phyloP scores from a whole-genome alignment of 2,329 filamentous ascomycete genomes.

The Zelopaecilomyces penicillatus region DNA sequence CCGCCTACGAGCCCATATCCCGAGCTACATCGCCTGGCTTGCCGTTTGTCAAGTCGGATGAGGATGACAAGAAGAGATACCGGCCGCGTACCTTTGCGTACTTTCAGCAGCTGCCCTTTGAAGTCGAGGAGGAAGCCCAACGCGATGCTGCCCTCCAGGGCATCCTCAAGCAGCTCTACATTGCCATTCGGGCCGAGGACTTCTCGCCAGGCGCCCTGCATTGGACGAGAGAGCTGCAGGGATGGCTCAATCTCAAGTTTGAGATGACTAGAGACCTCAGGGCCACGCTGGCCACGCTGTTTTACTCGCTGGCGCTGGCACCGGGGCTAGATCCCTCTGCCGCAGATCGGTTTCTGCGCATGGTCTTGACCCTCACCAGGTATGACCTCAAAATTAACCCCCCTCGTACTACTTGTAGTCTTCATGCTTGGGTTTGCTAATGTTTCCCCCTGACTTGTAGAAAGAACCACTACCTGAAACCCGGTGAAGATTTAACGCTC shows the following conservation, averaged over 20 bases:
- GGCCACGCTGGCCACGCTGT: slow-evolving; percentile 77
- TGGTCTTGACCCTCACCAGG: slow-evolving; percentile 96
- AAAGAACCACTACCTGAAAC: slow-evolving; percentile 91
- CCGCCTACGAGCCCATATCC: slow-evolving; percentile 61
- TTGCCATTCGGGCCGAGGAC: slow-evolving; percentile 84
- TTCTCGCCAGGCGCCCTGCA: slow-evolving; percentile 89
- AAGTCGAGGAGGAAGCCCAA: slow-evolving; percentile 70
- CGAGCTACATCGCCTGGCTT: slow-evolving; percentile 77
- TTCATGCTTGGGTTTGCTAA: slow-evolving; percentile 1
- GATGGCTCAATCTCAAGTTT: slow-evolving; percentile 95
- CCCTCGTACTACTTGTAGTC: slow-evolving; percentile 1
- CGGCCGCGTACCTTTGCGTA: slow-evolving; percentile 91
- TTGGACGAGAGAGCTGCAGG: slow-evolving; percentile 93
- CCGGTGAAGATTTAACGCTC: slow-evolving; percentile 78
- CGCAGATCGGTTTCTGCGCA: slow-evolving; percentile 86
- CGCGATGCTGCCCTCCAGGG: slow-evolving; percentile 72
- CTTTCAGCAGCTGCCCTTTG: slow-evolving; percentile 80
- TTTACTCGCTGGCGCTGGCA: slow-evolving; percentile 87
- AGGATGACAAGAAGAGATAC: slow-evolving; percentile 55
- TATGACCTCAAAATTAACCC: slow-evolving; percentile 34
- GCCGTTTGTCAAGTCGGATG: slow-evolving; percentile 41
- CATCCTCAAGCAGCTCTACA: slow-evolving; percentile 89
- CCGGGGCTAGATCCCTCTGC: slow-evolving; percentile 77
- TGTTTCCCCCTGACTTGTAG: slow-evolving; percentile 32
- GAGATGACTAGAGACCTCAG: slow-evolving; percentile 82